A percentile compares a stretch with the other conserved stretches of the same genome.
Evolutionary conservation across 2,329 filamentous ascomycete species (phyloP).

Genomic region (Stagonosporopsis rhizophila): DNA sequence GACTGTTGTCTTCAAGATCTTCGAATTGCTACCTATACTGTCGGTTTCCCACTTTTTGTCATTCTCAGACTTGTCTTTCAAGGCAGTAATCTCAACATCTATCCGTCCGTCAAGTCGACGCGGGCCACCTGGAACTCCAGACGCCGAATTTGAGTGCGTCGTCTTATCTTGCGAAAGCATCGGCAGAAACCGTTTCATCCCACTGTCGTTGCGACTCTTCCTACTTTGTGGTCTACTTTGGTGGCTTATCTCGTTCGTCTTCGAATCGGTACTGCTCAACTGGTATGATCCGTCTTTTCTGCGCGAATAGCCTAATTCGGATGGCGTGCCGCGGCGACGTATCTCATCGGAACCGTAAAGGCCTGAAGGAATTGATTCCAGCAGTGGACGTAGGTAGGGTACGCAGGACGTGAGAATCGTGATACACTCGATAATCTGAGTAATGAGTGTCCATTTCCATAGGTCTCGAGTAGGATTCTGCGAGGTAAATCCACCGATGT

Average conservation of each 20-base stretch:
- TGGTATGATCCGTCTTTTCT: constrained; percentile 42
- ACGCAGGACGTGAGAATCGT: constrained; percentile 47
- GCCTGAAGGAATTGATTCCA: constrained; percentile 43
- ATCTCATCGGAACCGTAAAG: constrained; percentile 44
- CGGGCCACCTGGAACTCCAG: constrained; percentile 43
- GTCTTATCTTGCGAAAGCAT: constrained; percentile 39
- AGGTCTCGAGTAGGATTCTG: constrained; percentile 37
- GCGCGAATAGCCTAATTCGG: constrained; percentile 37
- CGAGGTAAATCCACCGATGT: constrained; percentile 36
- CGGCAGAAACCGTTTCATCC: constrained; percentile 40
- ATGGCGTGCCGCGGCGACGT: constrained; percentile 40
- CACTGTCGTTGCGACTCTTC: constrained; percentile 29
- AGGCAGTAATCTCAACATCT: constrained; percentile 42
- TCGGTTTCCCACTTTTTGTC: constrained; percentile 43
- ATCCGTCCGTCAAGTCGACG: constrained; percentile 39
- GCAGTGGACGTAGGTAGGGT: constrained; percentile 45
- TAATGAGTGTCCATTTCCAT: constrained; percentile 46
- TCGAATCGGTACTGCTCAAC: constrained; percentile 31
- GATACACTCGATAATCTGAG: constrained; percentile 45
- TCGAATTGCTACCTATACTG: constrained; percentile 43
- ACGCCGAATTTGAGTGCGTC: constrained; percentile 43
- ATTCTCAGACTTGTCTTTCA: constrained; percentile 19
- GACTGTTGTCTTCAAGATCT: constrained; percentile 47
- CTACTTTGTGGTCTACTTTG: constrained; percentile 21
- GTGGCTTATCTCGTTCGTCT: constrained; percentile 8